Evolutionary conservation across 371 early-diverging fungal species (phyloP).

Genomic region (Rhizomucor pusillus): DNA sequence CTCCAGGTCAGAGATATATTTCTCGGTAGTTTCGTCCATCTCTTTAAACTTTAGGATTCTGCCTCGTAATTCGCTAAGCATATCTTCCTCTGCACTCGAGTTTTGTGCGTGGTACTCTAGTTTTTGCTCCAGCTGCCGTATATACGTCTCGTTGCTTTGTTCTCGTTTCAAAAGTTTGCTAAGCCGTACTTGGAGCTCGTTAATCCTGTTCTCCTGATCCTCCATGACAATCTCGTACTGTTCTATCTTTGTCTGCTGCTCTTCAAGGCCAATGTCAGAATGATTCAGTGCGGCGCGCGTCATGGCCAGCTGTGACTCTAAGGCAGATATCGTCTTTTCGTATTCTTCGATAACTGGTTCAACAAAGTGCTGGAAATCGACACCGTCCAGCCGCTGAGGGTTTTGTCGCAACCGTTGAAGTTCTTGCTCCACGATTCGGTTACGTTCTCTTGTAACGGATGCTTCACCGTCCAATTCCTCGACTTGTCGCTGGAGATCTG

Average conservation of each 20-base stretch:
- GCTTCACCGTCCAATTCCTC: constrained; percentile 43
- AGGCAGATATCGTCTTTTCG: constrained; percentile 56
- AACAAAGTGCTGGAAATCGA: constrained; percentile 55
- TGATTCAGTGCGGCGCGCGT: constrained; percentile 52
- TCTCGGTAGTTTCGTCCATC: constrained; percentile 29
- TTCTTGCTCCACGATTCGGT: constrained; percentile 36
- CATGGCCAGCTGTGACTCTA: constrained; percentile 59
- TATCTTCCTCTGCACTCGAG: constrained; percentile 20
- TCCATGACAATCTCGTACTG: constrained; percentile 29
- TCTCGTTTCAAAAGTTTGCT: constrained; percentile 29
- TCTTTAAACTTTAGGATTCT: too few species aligned
- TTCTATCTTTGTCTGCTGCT: constrained; percentile 40
- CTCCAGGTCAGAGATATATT: constrained; percentile 38
- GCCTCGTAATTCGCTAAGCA: too few species aligned
- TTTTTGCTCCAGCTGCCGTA: constrained; percentile 39
- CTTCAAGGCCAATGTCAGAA: constrained; percentile 46
- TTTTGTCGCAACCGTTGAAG: constrained; percentile 22
- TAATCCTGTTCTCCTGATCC: constrained; percentile 31
- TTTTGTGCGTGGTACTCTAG: constrained; percentile 27
- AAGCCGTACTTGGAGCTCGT: constrained; percentile 21
- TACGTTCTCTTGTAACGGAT: constrained; percentile 34
- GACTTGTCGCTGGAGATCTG: constrained; percentile 41
- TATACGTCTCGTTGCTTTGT: constrained; percentile 29
- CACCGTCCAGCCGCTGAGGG: neutral
- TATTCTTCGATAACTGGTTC: constrained; percentile 70